These are phyloP conservation scores for Ensete ventricosum DNA, from an alignment of 176 grass and related monocot species.

Conservation along the genomic window DNA sequence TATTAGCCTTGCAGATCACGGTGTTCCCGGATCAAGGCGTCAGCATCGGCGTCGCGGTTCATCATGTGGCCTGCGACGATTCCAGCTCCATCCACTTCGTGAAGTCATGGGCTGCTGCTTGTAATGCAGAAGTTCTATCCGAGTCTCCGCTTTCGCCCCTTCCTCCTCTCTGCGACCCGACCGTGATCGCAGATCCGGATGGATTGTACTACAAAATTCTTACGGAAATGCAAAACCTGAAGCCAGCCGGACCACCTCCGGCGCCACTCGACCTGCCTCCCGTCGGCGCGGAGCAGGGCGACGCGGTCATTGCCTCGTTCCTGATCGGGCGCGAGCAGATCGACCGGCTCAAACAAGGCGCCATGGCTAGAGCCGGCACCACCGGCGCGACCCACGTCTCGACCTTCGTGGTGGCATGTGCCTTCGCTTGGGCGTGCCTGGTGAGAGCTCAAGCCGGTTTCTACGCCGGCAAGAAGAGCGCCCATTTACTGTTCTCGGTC, in stretches of 20 bases:
- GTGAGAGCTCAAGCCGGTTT: constrained; percentile 16
- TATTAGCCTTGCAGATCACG: constrained; percentile 63
- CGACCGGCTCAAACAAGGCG: constrained; percentile 48
- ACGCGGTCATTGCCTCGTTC: constrained; percentile 60
- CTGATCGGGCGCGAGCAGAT: constrained; percentile 45
- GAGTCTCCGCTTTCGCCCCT: not conserved
- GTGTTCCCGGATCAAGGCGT: constrained; percentile 52
- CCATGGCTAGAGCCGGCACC: constrained; percentile 20
- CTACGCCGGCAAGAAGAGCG: constrained; percentile 24
- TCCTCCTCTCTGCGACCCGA: constrained; percentile 48
- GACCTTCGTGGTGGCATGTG: constrained; percentile 77
- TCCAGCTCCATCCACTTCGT: constrained; percentile 93
- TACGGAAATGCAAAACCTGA: constrained; percentile 65
- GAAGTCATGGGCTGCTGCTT: constrained; percentile 33
- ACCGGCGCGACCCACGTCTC: constrained; percentile 43
- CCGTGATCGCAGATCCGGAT: constrained; percentile 42
- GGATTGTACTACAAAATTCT: constrained; percentile 52
- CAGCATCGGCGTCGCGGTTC: constrained; percentile 58
- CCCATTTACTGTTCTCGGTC: constrained; percentile 75
- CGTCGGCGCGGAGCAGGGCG: constrained; percentile 11
- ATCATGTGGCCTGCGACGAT: constrained; percentile 88
- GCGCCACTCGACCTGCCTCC: not conserved
- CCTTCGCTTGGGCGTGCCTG: constrained; percentile 83
- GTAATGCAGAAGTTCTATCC: not conserved
- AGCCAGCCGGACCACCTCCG: constrained; percentile 40